A percentile compares a stretch with the other conserved stretches of the same genome.
phyloP scores from a whole-genome alignment of 768 basidiomycete species.

The Tylopilus sp. region DNA sequence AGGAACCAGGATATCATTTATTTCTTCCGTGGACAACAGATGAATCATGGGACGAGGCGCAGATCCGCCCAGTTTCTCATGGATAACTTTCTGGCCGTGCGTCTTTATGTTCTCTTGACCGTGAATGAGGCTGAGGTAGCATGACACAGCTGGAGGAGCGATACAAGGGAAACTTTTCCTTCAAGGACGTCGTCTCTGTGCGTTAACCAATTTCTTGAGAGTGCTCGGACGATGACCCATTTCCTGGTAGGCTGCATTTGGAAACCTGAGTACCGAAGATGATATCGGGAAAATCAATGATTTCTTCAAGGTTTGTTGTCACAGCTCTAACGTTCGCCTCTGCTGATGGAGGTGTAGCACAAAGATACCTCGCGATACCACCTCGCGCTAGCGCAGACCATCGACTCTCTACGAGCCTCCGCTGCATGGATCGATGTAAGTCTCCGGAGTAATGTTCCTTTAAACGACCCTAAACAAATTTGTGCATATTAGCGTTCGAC shows the following conservation, averaged over 20 bases:
- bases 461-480: not conserved
- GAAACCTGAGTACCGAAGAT: conserved; percentile 56
- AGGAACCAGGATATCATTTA: conserved; percentile 61
- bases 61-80: conserved; percentile 60
- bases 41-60: conserved; percentile 55
- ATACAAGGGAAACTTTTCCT: conserved; percentile 65
- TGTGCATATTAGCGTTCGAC: conserved; percentile 49
- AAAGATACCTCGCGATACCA: conserved; percentile 70
- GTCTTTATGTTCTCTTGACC: conserved; percentile 19
- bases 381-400: conserved; percentile 58
- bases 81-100: conserved; percentile 62
- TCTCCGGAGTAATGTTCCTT: not conserved
- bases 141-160: conserved; percentile 54
- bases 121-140: not conserved
- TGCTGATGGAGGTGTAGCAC: conserved; percentile 35
- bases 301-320: conserved; percentile 68
- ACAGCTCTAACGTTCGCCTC: not conserved
- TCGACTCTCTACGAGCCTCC: conserved; percentile 65
- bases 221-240: not conserved
- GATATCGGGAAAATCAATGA: conserved; percentile 60
- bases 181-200: conserved; percentile 53
- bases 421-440: conserved; percentile 60
- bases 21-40: conserved; percentile 57
- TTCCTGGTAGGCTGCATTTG: conserved; percentile 35
- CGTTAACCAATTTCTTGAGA: conserved; percentile 10